Percentiles rank a stretch among this genome's conserved stretches.
Conservation (phyloP, 2,329 filamentous ascomycete species). For the Pestalotiopsis sp. region DNA sequence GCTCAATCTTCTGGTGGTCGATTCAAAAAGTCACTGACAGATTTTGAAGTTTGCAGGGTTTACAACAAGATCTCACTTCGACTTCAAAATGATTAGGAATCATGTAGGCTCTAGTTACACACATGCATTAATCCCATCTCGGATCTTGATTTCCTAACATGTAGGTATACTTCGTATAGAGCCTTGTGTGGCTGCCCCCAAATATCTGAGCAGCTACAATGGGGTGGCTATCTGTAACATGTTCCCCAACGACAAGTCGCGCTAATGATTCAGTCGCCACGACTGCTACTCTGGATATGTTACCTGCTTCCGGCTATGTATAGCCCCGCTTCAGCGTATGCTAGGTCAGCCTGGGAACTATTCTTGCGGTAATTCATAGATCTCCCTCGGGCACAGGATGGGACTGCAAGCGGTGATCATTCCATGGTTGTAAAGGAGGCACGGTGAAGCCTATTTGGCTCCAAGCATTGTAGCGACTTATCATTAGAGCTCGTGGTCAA, state of each 20-base stretch:
- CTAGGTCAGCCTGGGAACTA: background rate
- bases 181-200: background rate
- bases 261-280: slow-evolving; percentile 17
- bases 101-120: background rate
- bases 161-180: too few species aligned
- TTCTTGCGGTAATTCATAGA: background rate
- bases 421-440: too few species aligned
- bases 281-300: background rate
- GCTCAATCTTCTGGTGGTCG: background rate
- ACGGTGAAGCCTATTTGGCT: too few species aligned
- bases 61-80: background rate
- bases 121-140: background rate
- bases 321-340: background rate
- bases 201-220: background rate
- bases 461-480: too few species aligned
- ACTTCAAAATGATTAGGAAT: background rate
- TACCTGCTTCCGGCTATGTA: background rate
- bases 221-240: background rate
- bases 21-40: background rate
- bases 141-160: background rate
- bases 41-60: background rate
- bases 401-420: too few species aligned
- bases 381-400: too few species aligned
- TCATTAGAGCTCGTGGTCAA: too few species aligned
- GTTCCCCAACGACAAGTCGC: background rate